Evolutionary conservation across 1,284 basidiomycete genomes (phyloP).

Genomic region (Rhodofomes roseus): DNA sequence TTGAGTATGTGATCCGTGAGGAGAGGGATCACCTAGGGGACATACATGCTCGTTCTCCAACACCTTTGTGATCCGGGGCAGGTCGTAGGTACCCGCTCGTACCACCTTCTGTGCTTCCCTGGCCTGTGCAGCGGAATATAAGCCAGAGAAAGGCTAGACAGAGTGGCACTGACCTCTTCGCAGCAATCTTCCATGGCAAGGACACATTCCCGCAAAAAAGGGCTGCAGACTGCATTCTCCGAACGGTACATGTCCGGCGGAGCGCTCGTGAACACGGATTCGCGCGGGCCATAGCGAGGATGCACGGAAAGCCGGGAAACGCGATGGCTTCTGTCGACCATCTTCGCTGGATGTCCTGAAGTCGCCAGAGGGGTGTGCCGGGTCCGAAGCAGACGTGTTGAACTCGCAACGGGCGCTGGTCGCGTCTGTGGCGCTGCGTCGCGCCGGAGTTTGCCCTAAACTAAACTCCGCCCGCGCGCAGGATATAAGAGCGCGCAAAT

Average conservation of each 20-base stretch:
- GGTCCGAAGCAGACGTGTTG: background rate
- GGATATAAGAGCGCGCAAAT: conserved; percentile 24
- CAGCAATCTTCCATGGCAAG: conserved; percentile 72
- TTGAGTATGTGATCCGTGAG: background rate
- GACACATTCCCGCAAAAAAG: conserved; percentile 68
- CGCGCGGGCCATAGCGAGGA: conserved; percentile 48
- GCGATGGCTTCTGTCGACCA: conserved; percentile 13
- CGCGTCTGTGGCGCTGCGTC: conserved; percentile 27
- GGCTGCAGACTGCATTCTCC: conserved; percentile 64
- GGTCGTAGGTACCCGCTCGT: conserved; percentile 62
- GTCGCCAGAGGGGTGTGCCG: background rate
- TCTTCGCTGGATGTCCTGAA: background rate
- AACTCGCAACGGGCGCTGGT: conserved; percentile 3
- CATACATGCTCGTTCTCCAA: conserved; percentile 60
- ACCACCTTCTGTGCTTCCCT: conserved; percentile 66
- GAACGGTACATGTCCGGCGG: conserved; percentile 56
- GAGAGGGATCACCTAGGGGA: background rate
- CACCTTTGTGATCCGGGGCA: conserved; percentile 63
- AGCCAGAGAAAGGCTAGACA: background rate
- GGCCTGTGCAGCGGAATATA: conserved; percentile 37
- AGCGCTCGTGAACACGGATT: conserved; percentile 63
- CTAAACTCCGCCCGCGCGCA: conserved; percentile 23
- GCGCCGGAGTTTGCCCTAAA: conserved; percentile 15
- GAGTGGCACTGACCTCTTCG: conserved; percentile 52
- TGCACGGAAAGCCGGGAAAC: conserved; percentile 60